Percentiles rank a stretch among this genome's conserved stretches.
phyloP scores from a whole-genome alignment of 1,139 yeast genomes.

The Protomyces inouyei region DNA sequence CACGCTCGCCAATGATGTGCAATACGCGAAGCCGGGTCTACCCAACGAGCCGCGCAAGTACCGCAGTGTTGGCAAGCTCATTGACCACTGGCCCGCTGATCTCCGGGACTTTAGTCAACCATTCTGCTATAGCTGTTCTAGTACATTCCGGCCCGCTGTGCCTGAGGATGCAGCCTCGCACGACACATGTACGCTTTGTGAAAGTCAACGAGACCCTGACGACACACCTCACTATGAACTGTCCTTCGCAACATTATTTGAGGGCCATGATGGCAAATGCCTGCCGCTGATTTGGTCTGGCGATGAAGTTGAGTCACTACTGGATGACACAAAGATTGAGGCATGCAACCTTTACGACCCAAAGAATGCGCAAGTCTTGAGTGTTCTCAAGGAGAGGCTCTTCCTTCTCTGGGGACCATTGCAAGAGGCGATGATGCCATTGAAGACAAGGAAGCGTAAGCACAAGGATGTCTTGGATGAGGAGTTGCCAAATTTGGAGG shows the following conservation, averaged over 20 bases:
- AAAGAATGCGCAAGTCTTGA: conserved; percentile 10
- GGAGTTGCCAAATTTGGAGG: background rate
- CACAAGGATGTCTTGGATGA: background rate
- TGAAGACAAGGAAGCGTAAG: conserved; percentile 2
- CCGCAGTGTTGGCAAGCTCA: conserved; percentile 25
- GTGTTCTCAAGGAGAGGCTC: conserved; percentile 10
- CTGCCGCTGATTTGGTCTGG: conserved; percentile 27
- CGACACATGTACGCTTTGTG: conserved; percentile 8
- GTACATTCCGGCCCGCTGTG: conserved; percentile 6
- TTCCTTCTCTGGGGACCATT: conserved; percentile 27
- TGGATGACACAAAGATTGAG: conserved; percentile 12
- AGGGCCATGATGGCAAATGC: conserved; percentile 27
- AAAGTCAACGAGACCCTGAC: background rate
- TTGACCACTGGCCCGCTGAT: conserved; percentile 25
- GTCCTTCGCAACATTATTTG: conserved; percentile 24
- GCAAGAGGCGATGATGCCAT: conserved; percentile 22
- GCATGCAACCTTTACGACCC: conserved; percentile 17
- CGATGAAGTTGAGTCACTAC: conserved; percentile 23
- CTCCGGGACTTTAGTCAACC: conserved; percentile 27
- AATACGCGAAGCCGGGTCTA: conserved; percentile 6
- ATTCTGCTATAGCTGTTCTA: conserved; percentile 25
- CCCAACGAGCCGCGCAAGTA: conserved; percentile 13
- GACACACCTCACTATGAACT: conserved; percentile 17
- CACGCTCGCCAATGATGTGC: background rate
- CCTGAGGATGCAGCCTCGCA: background rate